Evolutionary conservation across 768 basidiomycete genomes (phyloP), one percentile per base, ranked within the genome.

Genomic region (Rhodotorula kratochvilovae): DNA sequence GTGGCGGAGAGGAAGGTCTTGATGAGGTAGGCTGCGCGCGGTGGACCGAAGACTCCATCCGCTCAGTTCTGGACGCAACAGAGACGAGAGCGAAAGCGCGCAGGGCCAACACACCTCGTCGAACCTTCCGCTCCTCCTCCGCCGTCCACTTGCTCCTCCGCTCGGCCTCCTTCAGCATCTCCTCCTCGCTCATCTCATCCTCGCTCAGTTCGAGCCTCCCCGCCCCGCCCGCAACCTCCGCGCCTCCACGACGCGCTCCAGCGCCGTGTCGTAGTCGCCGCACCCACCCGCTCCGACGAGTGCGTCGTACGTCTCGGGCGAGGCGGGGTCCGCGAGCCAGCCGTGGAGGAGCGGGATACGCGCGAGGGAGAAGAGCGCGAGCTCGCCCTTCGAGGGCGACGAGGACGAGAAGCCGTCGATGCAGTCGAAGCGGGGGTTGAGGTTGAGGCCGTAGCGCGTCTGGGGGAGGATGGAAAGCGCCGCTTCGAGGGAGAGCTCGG

Each of bases 271-370:
- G 69, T 91, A 92, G 79, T 90, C 88, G 59, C 33, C 61, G n/a
- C 48, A 51, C 1, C 31, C 66, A 66, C 17, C 66, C 62, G 16
- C 31, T 11, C 62, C 64, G 35, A 72, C 61, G 29, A 81, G 48
- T 16, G 72, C 71, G 31, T 67, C 77, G 61, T 77, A 71, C 33
- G 78, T 78, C 16, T 73, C 72, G 36, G 36, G 8, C 73, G 73
- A 13, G 35, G 50, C 25, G 1, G 63, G 60, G 63, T 80, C 80
- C 13, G 75, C 77, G 5, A 84, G 79, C 93, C 93, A 96, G 2
- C 93, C 93, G 68, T 95, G 92, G 2, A 92, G 87, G 51, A 96
- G 86, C 11, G 85, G 81, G 55, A 95, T 90, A 16, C 87, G 87
- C 1, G 87, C 89, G 55, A 90, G 87, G n/a, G 87, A 82, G 77